A percentile compares a stretch with the other conserved stretches of the same genome.
Conservation (phyloP, 106 monocot genomes). For the Dendrobium huoshanense region DNA sequence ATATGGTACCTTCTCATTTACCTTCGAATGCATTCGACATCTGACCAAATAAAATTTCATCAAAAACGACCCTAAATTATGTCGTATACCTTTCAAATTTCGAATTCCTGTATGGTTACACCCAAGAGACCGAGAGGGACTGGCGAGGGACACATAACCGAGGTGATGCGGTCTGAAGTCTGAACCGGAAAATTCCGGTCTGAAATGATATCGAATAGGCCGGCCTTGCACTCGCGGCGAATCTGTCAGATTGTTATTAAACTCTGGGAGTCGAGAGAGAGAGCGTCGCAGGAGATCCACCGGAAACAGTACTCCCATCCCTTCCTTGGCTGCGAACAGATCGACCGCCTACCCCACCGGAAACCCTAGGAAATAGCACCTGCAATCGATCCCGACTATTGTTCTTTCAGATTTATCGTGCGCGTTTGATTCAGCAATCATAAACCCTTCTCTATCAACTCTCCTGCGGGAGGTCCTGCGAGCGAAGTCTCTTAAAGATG, state of each 20-base stretch:
- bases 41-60: too few species aligned
- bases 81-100: too few species aligned
- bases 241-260: slow-evolving; percentile 2
- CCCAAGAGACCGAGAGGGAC: too few species aligned
- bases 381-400: neutral
- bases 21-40: too few species aligned
- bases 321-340: neutral
- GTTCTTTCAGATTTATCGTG: neutral
- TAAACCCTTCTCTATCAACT: neutral
- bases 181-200: slow-evolving; percentile 5
- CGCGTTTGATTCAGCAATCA: neutral
- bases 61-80: too few species aligned
- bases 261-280: neutral
- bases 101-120: too few species aligned
- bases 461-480: neutral
- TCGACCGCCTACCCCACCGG: neutral
- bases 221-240: neutral
- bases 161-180: neutral
- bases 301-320: slow-evolving; percentile 13
- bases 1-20: too few species aligned
- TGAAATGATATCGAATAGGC: neutral
- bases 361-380: slow-evolving; percentile 6
- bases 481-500: neutral
- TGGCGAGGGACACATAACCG: too few species aligned
- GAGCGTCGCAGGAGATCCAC: slow-evolving; percentile 9